Evolutionary conservation across 1,139 yeast genomes (phyloP).

Genomic region (Debaryomyces singareniensis): DNA sequence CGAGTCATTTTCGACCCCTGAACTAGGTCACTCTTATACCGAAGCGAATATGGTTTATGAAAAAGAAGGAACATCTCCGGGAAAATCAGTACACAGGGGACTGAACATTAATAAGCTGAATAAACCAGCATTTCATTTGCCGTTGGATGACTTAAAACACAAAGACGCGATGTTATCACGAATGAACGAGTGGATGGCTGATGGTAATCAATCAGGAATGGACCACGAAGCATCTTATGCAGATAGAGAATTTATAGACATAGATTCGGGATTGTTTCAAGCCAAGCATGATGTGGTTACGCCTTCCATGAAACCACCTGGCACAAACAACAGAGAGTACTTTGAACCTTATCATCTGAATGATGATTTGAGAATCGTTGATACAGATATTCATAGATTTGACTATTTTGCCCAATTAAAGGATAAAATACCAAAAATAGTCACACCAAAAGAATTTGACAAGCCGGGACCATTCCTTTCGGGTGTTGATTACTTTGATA

Average conservation of each 20-base stretch:
- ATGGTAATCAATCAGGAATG: slow-evolving; percentile 8
- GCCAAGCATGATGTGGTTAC: slow-evolving; percentile 24
- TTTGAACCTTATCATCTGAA: slow-evolving; percentile 10
- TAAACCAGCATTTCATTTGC: slow-evolving; percentile 13
- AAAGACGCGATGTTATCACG: slow-evolving; percentile 6
- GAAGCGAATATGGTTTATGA: neutral
- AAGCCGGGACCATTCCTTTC: neutral
- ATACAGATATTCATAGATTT: too few relatives aligned
- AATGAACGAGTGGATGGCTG: slow-evolving; percentile 1
- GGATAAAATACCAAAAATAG: neutral
- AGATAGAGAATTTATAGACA: slow-evolving; percentile 7
- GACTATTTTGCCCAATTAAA: too few relatives aligned
- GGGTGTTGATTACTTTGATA: neutral
- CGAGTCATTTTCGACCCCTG: neutral
- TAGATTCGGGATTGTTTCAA: slow-evolving; percentile 8
- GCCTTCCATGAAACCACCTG: slow-evolving; percentile 40
- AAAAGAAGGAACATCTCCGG: too few relatives aligned
- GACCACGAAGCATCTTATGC: slow-evolving; percentile 15
- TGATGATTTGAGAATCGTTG: too few relatives aligned
- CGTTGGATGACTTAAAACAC: slow-evolving; percentile 11
- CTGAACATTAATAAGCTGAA: slow-evolving; percentile 5
- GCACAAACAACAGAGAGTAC: slow-evolving; percentile 24
- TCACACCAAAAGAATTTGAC: neutral
- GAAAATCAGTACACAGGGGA: too few relatives aligned
- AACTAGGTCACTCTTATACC: neutral